Conservation (phyloP, 257 asterid species). For the Nicotiana otophora region DNA sequence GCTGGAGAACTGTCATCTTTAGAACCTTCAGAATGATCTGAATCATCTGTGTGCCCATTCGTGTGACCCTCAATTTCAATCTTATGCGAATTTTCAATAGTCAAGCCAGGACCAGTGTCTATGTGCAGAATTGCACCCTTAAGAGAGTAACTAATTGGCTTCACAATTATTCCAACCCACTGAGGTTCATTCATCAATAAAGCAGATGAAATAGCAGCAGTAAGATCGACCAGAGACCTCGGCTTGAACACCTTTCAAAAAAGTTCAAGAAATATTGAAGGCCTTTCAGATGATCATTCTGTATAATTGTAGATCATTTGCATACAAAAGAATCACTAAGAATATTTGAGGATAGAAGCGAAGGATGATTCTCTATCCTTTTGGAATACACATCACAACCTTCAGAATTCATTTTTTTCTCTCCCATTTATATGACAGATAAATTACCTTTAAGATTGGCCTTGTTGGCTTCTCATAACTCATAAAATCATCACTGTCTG, state of each 20-base stretch:
- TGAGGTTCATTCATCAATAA: conserved; percentile 91
- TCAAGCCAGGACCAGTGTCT: conserved; percentile 96
- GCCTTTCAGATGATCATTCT: conserved; percentile 4
- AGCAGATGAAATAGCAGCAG: conserved; percentile 93
- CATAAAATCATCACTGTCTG: conserved; percentile 91
- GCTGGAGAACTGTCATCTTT: conserved; percentile 23
- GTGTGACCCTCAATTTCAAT: conserved; percentile 80
- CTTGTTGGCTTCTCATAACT: conserved; percentile 94
- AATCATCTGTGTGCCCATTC: conserved; percentile 25
- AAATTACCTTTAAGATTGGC: conserved; percentile 85
- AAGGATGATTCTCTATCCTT: neutral
- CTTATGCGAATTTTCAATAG: conserved; percentile 55
- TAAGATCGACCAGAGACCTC: conserved; percentile 92
- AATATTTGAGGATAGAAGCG: neutral
- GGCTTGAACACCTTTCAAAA: conserved; percentile 68
- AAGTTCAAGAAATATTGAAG: neutral
- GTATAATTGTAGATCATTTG: neutral
- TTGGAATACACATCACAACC: neutral
- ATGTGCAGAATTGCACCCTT: conserved; percentile 83
- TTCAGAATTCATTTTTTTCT: neutral
- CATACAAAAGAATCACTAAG: conserved; percentile 1
- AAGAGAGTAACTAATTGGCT: conserved; percentile 76
- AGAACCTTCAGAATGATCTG: conserved; percentile 20
- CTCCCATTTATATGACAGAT: conserved; percentile 4
- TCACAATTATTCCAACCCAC: conserved; percentile 86